A percentile compares a stretch with the other conserved stretches of the same genome.
Conservation (phyloP, 129 eudicot species). For the Helianthus tuberosus region DNA sequence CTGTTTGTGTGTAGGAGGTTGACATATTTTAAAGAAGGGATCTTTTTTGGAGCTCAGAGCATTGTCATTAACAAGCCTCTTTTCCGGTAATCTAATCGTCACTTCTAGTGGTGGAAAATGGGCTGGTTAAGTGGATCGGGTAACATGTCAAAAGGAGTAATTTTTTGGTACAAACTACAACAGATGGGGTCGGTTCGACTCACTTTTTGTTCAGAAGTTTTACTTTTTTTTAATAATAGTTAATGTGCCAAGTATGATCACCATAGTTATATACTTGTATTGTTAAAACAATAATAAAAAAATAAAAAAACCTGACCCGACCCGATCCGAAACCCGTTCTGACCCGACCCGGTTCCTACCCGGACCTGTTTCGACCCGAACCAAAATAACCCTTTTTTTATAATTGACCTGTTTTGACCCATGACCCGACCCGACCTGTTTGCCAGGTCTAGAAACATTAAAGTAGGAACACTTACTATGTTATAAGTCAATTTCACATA, state of each 20-base stretch:
- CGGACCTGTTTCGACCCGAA: no score
- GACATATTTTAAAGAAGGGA: conserved; percentile 63
- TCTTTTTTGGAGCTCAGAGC: conserved; percentile 68
- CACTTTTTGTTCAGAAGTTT: not conserved
- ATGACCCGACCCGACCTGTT: no score
- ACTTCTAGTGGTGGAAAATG: conserved; percentile 1
- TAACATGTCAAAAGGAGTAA: not conserved
- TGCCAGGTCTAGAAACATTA: no score
- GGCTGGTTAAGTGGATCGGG: not conserved
- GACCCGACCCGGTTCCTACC: no score
- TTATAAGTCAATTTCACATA: no score
- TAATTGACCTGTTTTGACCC: no score
- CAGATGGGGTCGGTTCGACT: not conserved
- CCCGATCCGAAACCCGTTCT: no score
- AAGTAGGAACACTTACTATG: no score
- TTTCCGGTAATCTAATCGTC: conserved; percentile 55
- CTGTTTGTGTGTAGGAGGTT: conserved; percentile 41
- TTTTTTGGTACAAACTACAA: not conserved
- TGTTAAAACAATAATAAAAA: no score
- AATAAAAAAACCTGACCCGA: no score
- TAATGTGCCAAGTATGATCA: not conserved
- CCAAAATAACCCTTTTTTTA: no score
- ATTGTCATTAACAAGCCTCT: conserved; percentile 68
- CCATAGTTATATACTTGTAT: not conserved
- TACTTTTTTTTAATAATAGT: not conserved